phyloP scores from a whole-genome alignment of 1,284 basidiomycete genomes.

The Trichosporon inkin region DNA sequence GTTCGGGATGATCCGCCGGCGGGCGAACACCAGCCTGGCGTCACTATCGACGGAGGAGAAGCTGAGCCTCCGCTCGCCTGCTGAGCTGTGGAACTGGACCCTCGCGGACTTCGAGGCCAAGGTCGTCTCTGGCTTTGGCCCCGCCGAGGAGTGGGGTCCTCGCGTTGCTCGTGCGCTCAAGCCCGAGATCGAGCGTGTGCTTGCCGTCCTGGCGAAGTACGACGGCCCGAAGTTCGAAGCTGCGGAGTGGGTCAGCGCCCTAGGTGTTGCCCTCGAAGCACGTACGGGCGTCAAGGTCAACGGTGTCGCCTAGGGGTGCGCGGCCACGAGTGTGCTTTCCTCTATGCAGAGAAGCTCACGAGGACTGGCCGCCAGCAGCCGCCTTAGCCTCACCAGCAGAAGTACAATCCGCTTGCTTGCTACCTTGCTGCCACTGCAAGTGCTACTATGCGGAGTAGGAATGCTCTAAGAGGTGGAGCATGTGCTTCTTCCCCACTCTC shows the following conservation, averaged over 20 bases:
- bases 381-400: background rate
- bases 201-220: constrained; percentile 25
- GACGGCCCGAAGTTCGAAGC: constrained; percentile 23
- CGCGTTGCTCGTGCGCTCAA: constrained; percentile 46
- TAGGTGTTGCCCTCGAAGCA: constrained; percentile 45
- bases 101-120: constrained; percentile 47
- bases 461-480: no score
- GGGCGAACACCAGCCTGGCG: constrained; percentile 37
- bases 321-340: background rate
- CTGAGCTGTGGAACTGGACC: constrained; percentile 44
- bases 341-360: background rate
- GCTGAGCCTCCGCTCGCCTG: constrained; percentile 32
- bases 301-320: constrained; percentile 7
- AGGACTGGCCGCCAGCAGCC: constrained; percentile 6
- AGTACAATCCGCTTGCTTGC: background rate
- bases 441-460: background rate
- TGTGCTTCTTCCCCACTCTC: no score
- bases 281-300: constrained; percentile 38
- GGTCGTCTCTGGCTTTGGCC: constrained; percentile 46
- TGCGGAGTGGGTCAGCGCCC: constrained; percentile 42
- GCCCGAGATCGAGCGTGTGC: constrained; percentile 43
- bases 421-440: constrained; percentile 2
- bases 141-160: constrained; percentile 48
- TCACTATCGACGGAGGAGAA: constrained; percentile 16
- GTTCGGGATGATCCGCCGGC: constrained; percentile 40